Base-by-base conservation (phyloP, 345 rosid genomes). In the Nephelium lappaceum region DNA sequence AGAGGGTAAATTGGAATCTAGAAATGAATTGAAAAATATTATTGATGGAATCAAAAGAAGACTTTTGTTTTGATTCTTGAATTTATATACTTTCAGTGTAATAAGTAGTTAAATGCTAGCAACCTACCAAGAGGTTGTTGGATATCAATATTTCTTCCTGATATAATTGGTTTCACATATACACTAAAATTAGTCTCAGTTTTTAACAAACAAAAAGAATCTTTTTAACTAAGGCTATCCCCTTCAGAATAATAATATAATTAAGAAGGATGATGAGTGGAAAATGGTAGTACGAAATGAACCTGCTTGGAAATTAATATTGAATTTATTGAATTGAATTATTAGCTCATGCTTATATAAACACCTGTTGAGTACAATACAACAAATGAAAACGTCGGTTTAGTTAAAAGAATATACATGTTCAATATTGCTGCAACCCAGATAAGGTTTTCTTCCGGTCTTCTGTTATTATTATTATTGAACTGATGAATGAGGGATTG, bases 91-190 rank as follows among this genome's bases (percentile, higher is more conserved):
- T 19, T 72, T 61, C 21, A 24, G 43, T 62, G 24, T n/a, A 49
- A 45, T 63, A 18, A 31, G 24, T 1, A 63, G 63, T 74, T 62
- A 39, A 19, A 25, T 25, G 60, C 62, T 3, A 43, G 49, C 72
- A 7, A 76, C 64, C 53, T 62, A 76, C 65, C 66, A 75, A 55
- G 79, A 23, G 51, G 49, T 21, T 39, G 72, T 36, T 76, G 47
- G 21, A n/a, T 27, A 51, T 66, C 62, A 16, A 55, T 66, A 21
- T 66, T 49, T 75, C 72, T 31, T 65, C 53, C 16, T 27, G 61
- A 41, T 47, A 14, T 42, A 11, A 49, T 65, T 47, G 78, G 47
- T 25, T 75, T 75, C 60, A 19, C 27, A 18, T 25, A 71, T 18
- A 75, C 27, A 31, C 36, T 63, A 65, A 49, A 45, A 47, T 63